Evolutionary conservation across 2,329 filamentous ascomycete species (phyloP).

Genomic region (Neocatenulostroma microsporum): DNA sequence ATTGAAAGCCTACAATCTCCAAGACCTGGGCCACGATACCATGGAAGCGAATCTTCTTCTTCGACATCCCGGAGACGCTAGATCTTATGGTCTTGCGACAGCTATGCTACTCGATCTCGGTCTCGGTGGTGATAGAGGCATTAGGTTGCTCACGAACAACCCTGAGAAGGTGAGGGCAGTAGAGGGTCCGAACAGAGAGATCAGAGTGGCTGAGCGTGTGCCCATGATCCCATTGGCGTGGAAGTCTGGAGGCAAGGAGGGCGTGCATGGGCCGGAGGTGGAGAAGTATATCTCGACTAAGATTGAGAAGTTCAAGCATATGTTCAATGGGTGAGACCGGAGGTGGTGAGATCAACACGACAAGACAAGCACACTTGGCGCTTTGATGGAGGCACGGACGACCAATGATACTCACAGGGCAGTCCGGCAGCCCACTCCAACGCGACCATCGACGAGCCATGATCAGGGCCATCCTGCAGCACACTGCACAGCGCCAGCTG

Average conservation of each 20-base stretch:
- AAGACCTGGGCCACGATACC: slow-evolving; percentile 94
- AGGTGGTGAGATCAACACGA: no score
- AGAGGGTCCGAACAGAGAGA: slow-evolving; percentile 81
- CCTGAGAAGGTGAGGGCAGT: slow-evolving; percentile 94
- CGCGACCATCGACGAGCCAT: no score
- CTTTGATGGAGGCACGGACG: no score
- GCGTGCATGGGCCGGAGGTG: slow-evolving; percentile 79
- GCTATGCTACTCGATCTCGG: slow-evolving; percentile 87
- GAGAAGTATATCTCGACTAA: slow-evolving; percentile 94
- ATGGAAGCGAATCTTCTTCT: slow-evolving; percentile 91
- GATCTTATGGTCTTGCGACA: slow-evolving; percentile 93
- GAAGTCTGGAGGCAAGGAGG: slow-evolving; percentile 68
- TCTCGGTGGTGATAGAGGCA: slow-evolving; percentile 57
- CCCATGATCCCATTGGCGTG: slow-evolving; percentile 94
- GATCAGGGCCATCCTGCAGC: no score
- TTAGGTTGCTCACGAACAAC: slow-evolving; percentile 88
- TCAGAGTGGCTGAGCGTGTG: slow-evolving; percentile 80
- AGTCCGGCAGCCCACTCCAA: no score
- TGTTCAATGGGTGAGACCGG: slow-evolving; percentile 34
- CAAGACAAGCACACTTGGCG: no score
- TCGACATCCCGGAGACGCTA: slow-evolving; percentile 85
- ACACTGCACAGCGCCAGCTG: no score
- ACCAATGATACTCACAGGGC: no score
- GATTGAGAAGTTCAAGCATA: slow-evolving; percentile 49
- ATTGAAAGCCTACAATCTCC: slow-evolving; percentile 94